Evolutionary conservation across 2,329 filamentous ascomycete species (phyloP), one percentile per base, ranked within the genome.

Genomic region (Stylonectria norvegica): DNA sequence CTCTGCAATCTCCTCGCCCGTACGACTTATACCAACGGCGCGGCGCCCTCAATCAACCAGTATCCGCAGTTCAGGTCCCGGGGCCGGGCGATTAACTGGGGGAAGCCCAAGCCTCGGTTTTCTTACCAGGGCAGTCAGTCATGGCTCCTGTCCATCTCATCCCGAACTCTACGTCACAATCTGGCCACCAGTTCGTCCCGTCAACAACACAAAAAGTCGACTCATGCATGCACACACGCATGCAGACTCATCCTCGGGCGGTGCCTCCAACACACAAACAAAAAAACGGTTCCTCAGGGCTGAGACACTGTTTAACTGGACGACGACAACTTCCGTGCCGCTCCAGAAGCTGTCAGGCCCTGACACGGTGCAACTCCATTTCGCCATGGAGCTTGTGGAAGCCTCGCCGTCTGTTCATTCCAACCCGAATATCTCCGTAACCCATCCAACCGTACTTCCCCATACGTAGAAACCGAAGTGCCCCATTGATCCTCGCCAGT

Each of bases 381-480:
- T 8, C 8, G 15, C 14, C 27, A 10, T 9, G 6, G 12, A 12
- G 27, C 27, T 9, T 25, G 8, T 30, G 14, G 14, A 14, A 15
- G 15, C 6, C 14, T 27, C 43, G 40, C 32, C 42, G 40, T 36
- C 35, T 40, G 32, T 16, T 34, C 29, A 34, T 36, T 43, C 35
- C n/a, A n/a, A 45, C 41, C 53, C 53, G 53, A 52, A 43, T 55
- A 46, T 48, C 49, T 43, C 53, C 53, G 53, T 18, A 51, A 43
- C 40, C 39, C 34, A 42, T 27, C 20, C n/a, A n/a, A n/a, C n/a
- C n/a, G n/a, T n/a, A n/a, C n/a, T n/a, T n/a, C n/a, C n/a, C n/a
- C n/a, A n/a, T n/a, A n/a, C n/a, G n/a, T n/a, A n/a, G n/a, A n/a
- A n/a, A n/a, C n/a, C n/a, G n/a, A n/a, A n/a, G n/a, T n/a, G n/a